Evolutionary conservation across 305 asterid genomes (phyloP), one percentile per base, ranked within the genome.

Genomic region (Fraxinus paxiana): DNA sequence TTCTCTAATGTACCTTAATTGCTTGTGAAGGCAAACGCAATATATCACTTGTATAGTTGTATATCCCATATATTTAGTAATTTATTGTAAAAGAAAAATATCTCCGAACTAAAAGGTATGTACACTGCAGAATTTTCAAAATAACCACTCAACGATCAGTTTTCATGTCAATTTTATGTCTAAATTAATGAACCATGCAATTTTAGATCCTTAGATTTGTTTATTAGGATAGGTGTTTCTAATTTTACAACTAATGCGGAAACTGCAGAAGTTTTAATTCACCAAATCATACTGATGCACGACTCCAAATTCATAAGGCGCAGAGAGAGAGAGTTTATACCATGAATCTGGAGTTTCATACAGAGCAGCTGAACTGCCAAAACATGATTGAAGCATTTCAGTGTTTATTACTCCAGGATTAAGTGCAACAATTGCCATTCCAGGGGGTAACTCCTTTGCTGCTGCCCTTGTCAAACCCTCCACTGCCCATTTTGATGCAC

Each of bases 401-500:
- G 98, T 95, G 86, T 93, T 92, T 56, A 95, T 84, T 43, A 95
- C 98, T 33, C 98, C 98, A 26, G 98, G 98, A 86, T 88, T 93
- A 78, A 93, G 95, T 0, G 98, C 97, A 79, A 95, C 94, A 81
- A 87, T 83, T 48, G 98, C 93, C 75, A 92, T 31, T 81, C 94
- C 98, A 80, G 92, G 85, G 78, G 98, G 98, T 85, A 95, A 79
- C 86, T 95, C 98, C 88, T 95, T 95, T 5, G 98, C 98, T 38
- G 88, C 92, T 33, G 98, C 87, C 84, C 89, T 90, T 26, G 98
- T 89, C 85, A 95, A 86, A 84, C 98, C 98, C 80, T 95, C 98
- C 38, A 93, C 86, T 35, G 98, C 98, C 98, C 98, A 94, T 86
- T 94, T 94, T 12, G 98, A 94, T 81, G 98, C 97, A 85, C 98